phyloP scores from a whole-genome alignment of 78 protist species.

The Bigelowiella natans region DNA sequence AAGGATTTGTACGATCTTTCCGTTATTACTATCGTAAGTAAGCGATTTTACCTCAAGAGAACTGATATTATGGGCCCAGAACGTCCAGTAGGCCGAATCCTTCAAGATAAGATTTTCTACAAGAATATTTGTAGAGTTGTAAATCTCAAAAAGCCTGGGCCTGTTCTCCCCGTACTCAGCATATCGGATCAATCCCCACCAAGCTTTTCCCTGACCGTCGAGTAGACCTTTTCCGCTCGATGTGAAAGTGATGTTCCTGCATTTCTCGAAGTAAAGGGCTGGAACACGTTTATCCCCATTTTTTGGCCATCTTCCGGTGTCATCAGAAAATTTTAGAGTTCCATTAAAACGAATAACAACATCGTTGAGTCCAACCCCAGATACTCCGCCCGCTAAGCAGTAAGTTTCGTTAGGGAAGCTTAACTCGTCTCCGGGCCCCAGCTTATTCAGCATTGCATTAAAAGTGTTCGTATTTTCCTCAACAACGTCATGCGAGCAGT shows the following conservation, averaged over 20 bases:
- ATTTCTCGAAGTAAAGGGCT: not conserved
- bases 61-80: not conserved
- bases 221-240: conserved; percentile 11
- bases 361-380: conserved; percentile 3
- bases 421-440: conserved; percentile 33
- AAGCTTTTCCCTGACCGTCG: conserved; percentile 46
- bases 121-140: conserved; percentile 1
- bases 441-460: too few relatives aligned
- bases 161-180: conserved; percentile 49
- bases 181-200: conserved; percentile 52
- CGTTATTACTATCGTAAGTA: too few relatives aligned
- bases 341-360: conserved; percentile 32
- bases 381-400: conserved; percentile 38
- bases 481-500: too few relatives aligned
- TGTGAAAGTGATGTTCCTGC: conserved; percentile 12
- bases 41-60: not conserved
- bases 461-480: too few relatives aligned
- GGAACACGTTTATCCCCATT: not conserved
- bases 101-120: conserved; percentile 33
- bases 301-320: not conserved
- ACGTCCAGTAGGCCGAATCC: conserved; percentile 39
- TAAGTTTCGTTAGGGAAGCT: conserved; percentile 32
- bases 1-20: too few relatives aligned
- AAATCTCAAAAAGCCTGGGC: conserved; percentile 37
- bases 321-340: conserved; percentile 24